A percentile compares a stretch with the other conserved stretches of the same genome.
Conservation (phyloP, 495 filamentous ascomycete species). For the Tetracladium setigerum region DNA sequence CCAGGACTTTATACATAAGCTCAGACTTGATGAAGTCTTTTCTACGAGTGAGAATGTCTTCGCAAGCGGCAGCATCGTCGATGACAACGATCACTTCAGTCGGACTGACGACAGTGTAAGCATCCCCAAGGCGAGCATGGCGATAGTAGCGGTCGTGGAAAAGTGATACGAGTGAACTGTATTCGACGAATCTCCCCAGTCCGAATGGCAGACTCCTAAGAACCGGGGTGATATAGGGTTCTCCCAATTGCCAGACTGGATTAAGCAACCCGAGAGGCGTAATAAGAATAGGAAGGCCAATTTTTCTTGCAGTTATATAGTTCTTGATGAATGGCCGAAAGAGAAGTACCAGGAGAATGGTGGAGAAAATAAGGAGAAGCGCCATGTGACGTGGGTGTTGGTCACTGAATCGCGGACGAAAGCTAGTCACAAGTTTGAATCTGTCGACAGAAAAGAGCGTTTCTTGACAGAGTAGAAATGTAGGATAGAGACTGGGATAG, state of each 20-base stretch:
- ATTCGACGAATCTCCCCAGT: slow-evolving; percentile 20
- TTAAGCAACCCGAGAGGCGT: slow-evolving; percentile 23
- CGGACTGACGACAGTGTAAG: slow-evolving; percentile 22
- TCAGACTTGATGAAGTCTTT: slow-evolving; percentile 13
- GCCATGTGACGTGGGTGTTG: background rate
- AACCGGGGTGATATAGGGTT: background rate
- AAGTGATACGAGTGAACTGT: slow-evolving; percentile 16
- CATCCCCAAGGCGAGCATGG: slow-evolving; percentile 27
- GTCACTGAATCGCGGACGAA: no score
- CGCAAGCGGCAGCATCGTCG: slow-evolving; percentile 2
- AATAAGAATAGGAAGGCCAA: slow-evolving; percentile 21
- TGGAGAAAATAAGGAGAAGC: background rate
- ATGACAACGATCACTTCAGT: background rate
- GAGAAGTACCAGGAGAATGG: slow-evolving; percentile 1
- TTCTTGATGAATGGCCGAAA: slow-evolving; percentile 7
- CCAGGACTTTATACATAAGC: slow-evolving; percentile 15
- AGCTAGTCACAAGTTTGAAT: no score
- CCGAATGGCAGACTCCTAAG: slow-evolving; percentile 20
- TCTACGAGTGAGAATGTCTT: slow-evolving; percentile 6
- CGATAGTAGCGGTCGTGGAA: slow-evolving; percentile 26
- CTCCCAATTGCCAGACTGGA: slow-evolving; percentile 21
- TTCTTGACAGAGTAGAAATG: no score
- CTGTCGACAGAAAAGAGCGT: no score
- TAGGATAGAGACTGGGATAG: no score
- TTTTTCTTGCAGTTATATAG: slow-evolving; percentile 6